Percentiles rank a stretch among this genome's conserved stretches.
phyloP scores from a whole-genome alignment of 441 rosid species.

The Erodium texanum region DNA sequence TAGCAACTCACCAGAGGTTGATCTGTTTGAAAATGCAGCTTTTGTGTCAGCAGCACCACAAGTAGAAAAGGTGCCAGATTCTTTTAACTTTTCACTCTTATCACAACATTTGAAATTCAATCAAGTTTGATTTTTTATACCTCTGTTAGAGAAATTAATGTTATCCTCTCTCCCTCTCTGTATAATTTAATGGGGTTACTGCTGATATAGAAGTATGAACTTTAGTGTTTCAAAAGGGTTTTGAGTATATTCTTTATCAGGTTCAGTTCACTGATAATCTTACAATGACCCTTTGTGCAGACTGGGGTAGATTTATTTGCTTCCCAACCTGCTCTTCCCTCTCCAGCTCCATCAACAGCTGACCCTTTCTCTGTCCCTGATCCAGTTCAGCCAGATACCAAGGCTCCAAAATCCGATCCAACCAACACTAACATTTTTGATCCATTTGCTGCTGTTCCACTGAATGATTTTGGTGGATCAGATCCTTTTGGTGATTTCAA shows the following conservation, averaged over 20 bases:
- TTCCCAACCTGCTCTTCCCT: constrained; percentile 33
- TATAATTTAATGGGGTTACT: not conserved
- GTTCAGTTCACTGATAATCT: constrained; percentile 8
- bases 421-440: constrained; percentile 32
- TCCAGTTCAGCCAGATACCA: constrained; percentile 44
- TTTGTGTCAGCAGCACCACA: constrained; percentile 76
- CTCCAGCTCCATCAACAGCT: constrained; percentile 38
- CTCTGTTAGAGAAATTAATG: constrained; percentile 8
- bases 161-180: not conserved
- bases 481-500: constrained; percentile 69
- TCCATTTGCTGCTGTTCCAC: constrained; percentile 84
- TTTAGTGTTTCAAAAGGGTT: not conserved
- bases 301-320: constrained; percentile 67
- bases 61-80: constrained; percentile 30
- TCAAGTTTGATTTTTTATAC: not conserved
- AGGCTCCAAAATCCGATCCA: constrained; percentile 30
- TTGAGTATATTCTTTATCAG: not conserved
- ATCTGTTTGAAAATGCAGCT: constrained; percentile 88
- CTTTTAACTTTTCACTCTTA: constrained; percentile 15
- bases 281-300: constrained; percentile 32
- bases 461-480: constrained; percentile 52
- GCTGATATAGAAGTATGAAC: not conserved
- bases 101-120: constrained; percentile 4
- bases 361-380: constrained; percentile 51
- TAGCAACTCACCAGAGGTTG: constrained; percentile 45